Base-by-base conservation (phyloP, 495 filamentous ascomycete species). In the Hypoxylon lenormandii region DNA sequence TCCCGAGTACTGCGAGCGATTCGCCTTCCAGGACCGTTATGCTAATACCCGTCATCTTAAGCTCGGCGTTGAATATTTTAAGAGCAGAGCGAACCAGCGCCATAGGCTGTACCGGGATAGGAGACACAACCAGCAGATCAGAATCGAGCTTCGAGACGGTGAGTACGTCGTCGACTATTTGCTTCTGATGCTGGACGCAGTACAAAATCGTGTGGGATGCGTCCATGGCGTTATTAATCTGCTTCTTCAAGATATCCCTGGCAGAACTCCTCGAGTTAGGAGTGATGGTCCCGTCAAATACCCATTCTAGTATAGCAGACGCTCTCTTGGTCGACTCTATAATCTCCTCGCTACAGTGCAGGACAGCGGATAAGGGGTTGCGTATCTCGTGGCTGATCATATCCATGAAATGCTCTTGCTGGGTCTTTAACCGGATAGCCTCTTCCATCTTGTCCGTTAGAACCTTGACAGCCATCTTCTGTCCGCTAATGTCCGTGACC, bases 71-170 rank as follows among this genome's bases (percentile, higher is more conserved):
- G 73, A 92, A 93, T 82, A 92, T 92, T 70, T 87, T 89, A 36
- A 91, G 69, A 0, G 88, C 84, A 10, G 82, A 81, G 55, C 86
- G 80, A 2, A 91, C 83, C 52, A 92, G 82, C 21, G 79, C 76
- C 60, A 86, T 80, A 0, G 90, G 91, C 70, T 91, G 84, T 1
- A 89, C 85, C 50, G 85, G 85, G 26, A 86, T 84, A 13, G 90
- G 91, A 6, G 88, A 86, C 19, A 94, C 84, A 12, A 87, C 82
- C 2, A 94, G 78, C 64, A 92, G 79, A 13, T 87, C 87, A 2
- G 89, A 89, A 66, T 94, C 91, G 15, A 94, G 82, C 72, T 94
- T 94, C 1, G 90, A 92, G 60, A 92, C 85, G 3, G 88, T 91
- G 45, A 94, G 79, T 11, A 94, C 88, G 70, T 93, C 91, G 70